Conservation (phyloP, 768 basidiomycete genomes). For the Xanthoconium purpureum region DNA sequence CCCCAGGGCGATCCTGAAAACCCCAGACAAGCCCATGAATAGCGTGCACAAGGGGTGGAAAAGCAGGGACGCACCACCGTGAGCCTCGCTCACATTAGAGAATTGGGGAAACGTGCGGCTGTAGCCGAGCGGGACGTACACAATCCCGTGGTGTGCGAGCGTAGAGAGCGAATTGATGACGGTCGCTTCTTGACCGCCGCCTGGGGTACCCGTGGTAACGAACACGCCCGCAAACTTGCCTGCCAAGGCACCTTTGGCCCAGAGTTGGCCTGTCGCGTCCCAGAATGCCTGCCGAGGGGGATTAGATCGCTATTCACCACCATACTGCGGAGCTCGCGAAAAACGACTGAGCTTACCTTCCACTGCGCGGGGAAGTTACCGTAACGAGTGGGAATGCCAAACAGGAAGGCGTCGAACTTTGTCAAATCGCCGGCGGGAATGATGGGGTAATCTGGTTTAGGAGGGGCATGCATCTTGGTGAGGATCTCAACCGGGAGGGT, state of each 20-base stretch:
- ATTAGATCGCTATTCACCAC: slow-evolving; percentile 1
- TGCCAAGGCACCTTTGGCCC: slow-evolving; percentile 54
- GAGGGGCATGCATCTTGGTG: slow-evolving; percentile 3
- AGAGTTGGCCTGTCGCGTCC: slow-evolving; percentile 69
- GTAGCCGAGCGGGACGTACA: slow-evolving; percentile 72
- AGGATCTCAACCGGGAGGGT: slow-evolving; percentile 72
- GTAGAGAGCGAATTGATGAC: slow-evolving; percentile 51
- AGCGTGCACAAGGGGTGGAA: too few species aligned
- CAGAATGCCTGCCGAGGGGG: slow-evolving; percentile 53
- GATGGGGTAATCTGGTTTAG: slow-evolving; percentile 57
- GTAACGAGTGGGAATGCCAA: slow-evolving; percentile 46
- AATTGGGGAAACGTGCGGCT: slow-evolving; percentile 42
- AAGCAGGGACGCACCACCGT: too few species aligned
- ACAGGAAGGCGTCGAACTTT: slow-evolving; percentile 38
- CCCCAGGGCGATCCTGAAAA: too few species aligned
- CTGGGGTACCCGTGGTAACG: slow-evolving; percentile 63
- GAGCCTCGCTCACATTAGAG: slow-evolving; percentile 42
- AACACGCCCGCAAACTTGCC: slow-evolving; percentile 80
- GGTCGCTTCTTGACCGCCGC: slow-evolving; percentile 76
- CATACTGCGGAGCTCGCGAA: too few species aligned
- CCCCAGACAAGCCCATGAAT: too few species aligned
- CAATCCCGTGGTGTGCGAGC: slow-evolving; percentile 68
- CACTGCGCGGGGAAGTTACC: slow-evolving; percentile 50
- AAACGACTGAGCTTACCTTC: slow-evolving; percentile 45
- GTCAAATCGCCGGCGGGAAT: slow-evolving; percentile 12